Conservation (phyloP, 2,329 filamentous ascomycete species). For the Aureobasidium sp. region DNA sequence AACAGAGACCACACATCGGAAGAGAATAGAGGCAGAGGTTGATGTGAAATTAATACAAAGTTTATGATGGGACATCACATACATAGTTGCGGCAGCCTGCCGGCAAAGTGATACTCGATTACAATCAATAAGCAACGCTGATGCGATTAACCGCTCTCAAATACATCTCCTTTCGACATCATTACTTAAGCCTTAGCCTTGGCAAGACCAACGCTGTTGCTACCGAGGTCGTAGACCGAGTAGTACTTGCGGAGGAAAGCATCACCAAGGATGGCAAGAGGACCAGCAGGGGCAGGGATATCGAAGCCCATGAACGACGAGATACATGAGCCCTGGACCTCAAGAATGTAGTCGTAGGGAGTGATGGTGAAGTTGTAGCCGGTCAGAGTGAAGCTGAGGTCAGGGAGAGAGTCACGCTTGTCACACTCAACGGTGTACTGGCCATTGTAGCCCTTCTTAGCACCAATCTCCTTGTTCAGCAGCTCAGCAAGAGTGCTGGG, state of each 20-base stretch:
- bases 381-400: constrained; percentile 81
- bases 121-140: constrained; percentile 1
- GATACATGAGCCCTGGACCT: constrained; percentile 92
- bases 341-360: constrained; percentile 88
- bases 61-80: not conserved
- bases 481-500: constrained; percentile 88
- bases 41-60: not conserved
- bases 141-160: not conserved
- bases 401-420: constrained; percentile 74
- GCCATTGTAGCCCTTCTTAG: constrained; percentile 95
- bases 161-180: not conserved
- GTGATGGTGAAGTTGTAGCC: constrained; percentile 90
- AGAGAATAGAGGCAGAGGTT: not conserved
- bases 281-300: constrained; percentile 72
- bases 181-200: constrained; percentile 52
- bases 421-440: constrained; percentile 92
- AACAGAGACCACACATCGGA: not conserved
- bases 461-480: constrained; percentile 94
- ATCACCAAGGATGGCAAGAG: constrained; percentile 90
- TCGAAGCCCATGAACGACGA: constrained; percentile 97
- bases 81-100: not conserved
- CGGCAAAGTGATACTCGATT: not conserved
- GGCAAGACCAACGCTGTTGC: constrained; percentile 80
- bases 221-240: constrained; percentile 92
- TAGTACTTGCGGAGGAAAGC: constrained; percentile 77